phyloP scores from a whole-genome alignment of 2,329 filamentous ascomycete genomes.

The Beauveria australis region DNA sequence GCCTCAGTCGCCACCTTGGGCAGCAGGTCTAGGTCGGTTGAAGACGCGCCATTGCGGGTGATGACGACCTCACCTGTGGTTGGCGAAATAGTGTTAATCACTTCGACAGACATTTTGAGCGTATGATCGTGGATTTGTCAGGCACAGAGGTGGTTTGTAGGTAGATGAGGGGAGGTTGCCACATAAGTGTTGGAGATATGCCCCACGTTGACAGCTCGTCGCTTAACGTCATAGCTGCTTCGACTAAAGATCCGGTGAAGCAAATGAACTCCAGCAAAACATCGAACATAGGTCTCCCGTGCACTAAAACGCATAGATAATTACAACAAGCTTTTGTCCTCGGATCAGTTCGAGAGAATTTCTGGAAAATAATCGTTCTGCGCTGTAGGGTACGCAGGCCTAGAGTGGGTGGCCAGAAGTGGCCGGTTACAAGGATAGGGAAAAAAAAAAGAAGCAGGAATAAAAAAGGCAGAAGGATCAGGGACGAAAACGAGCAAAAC shows the following conservation, averaged over 20 bases:
- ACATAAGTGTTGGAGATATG: background rate
- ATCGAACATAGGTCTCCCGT: too few relatives aligned
- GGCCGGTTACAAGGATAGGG: too few relatives aligned
- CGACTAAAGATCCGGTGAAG: background rate
- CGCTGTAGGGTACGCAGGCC: too few relatives aligned
- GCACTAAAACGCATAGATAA: too few relatives aligned
- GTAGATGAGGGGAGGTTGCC: background rate
- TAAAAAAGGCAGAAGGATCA: too few relatives aligned
- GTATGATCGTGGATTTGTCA: background rate
- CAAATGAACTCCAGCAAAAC: background rate
- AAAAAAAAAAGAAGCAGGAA: too few relatives aligned
- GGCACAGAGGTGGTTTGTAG: background rate
- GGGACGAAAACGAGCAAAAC: too few relatives aligned
- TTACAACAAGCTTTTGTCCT: too few relatives aligned
- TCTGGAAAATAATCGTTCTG: too few relatives aligned
- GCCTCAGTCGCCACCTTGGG: conserved; percentile 64
- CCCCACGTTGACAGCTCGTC: background rate
- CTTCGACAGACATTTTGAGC: conserved; percentile 53
- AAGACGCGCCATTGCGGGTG: conserved; percentile 66
- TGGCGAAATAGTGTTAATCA: conserved; percentile 76
- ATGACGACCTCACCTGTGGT: conserved; percentile 79
- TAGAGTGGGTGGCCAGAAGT: too few relatives aligned
- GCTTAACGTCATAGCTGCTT: background rate
- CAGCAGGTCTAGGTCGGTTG: conserved; percentile 62
- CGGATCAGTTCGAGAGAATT: too few relatives aligned